Conservation (phyloP, 352 stramenopile genomes). For the Pythium dissotocum region DNA sequence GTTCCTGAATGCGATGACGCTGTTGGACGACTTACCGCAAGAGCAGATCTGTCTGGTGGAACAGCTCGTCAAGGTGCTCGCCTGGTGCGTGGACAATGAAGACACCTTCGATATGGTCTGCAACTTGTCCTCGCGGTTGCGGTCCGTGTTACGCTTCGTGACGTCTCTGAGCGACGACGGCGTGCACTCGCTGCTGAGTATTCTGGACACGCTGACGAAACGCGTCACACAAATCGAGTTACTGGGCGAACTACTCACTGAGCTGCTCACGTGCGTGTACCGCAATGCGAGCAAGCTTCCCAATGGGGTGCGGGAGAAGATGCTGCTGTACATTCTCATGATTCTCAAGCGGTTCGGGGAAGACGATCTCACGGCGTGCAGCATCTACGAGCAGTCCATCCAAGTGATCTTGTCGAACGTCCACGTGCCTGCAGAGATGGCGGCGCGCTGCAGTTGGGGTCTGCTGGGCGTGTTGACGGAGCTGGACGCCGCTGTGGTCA, state of each 20-base stretch:
- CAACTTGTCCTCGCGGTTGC: conserved; percentile 12
- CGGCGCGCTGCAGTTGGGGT: conserved; percentile 54
- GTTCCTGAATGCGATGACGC: conserved; percentile 25
- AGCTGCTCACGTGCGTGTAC: conserved; percentile 47
- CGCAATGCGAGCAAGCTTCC: conserved; percentile 38
- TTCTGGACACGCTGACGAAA: conserved; percentile 41
- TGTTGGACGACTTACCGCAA: conserved; percentile 22
- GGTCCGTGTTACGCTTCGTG: conserved; percentile 13
- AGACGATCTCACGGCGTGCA: conserved; percentile 42
- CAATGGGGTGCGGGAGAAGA: conserved; percentile 36
- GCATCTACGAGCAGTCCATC: conserved; percentile 57
- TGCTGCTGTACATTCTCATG: conserved; percentile 54
- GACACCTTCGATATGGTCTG: conserved; percentile 29
- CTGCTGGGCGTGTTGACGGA: conserved; percentile 53
- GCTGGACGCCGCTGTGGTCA: conserved; percentile 53
- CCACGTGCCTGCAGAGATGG: conserved; percentile 31
- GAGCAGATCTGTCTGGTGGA: conserved; percentile 16
- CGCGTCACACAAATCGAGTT: conserved; percentile 29
- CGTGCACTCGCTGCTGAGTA: conserved; percentile 18
- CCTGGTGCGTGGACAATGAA: conserved; percentile 25
- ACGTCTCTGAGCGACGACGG: conserved; percentile 14
- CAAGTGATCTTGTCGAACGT: conserved; percentile 55
- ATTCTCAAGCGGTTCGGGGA: conserved; percentile 61
- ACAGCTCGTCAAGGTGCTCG: conserved; percentile 15
- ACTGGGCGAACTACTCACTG: conserved; percentile 39